A percentile compares a stretch with the other conserved stretches of the same genome.
Conservation (phyloP, 495 filamentous ascomycete genomes). For the Copromyces sp. region DNA sequence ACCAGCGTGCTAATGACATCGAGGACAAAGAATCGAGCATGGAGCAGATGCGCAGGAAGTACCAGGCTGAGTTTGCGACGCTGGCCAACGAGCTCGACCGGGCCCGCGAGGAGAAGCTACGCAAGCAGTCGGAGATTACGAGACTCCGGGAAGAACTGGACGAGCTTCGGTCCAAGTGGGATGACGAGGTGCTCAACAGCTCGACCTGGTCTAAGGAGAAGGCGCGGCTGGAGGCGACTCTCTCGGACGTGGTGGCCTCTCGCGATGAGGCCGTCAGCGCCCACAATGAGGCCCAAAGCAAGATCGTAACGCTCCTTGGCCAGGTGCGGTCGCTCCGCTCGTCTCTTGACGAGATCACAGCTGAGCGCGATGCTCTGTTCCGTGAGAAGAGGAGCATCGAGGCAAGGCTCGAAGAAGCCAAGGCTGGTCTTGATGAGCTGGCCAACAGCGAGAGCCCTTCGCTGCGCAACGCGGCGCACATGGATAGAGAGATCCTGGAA, state of each 20-base stretch:
- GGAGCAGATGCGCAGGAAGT: conserved; percentile 96
- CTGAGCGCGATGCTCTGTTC: conserved; percentile 73
- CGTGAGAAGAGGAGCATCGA: conserved; percentile 90
- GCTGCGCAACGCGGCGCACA: conserved; percentile 81
- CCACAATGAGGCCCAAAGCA: conserved; percentile 89
- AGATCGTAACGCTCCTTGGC: conserved; percentile 81
- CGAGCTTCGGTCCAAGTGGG: conserved; percentile 92
- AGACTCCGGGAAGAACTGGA: conserved; percentile 89
- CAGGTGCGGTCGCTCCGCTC: conserved; percentile 80
- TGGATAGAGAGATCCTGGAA: conserved; percentile 82
- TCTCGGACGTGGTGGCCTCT: conserved; percentile 81
- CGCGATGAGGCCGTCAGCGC: conserved; percentile 87
- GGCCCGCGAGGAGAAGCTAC: conserved; percentile 72
- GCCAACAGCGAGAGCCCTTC: conserved; percentile 78
- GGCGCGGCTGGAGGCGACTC: conserved; percentile 75
- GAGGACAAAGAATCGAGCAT: conserved; percentile 94
- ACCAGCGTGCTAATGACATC: conserved; percentile 86
- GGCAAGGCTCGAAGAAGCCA: conserved; percentile 76
- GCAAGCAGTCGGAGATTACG: conserved; percentile 52
- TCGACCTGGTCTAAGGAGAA: conserved; percentile 99
- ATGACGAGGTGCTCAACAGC: conserved; percentile 95
- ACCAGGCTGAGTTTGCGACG: conserved; percentile 82
- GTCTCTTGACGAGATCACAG: conserved; percentile 73
- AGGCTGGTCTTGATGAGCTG: conserved; percentile 84
- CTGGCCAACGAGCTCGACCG: conserved; percentile 87